Evolutionary conservation across 305 asterid genomes (phyloP), one percentile per base, ranked within the genome.

Genomic region (Solanum aculeatissimum): DNA sequence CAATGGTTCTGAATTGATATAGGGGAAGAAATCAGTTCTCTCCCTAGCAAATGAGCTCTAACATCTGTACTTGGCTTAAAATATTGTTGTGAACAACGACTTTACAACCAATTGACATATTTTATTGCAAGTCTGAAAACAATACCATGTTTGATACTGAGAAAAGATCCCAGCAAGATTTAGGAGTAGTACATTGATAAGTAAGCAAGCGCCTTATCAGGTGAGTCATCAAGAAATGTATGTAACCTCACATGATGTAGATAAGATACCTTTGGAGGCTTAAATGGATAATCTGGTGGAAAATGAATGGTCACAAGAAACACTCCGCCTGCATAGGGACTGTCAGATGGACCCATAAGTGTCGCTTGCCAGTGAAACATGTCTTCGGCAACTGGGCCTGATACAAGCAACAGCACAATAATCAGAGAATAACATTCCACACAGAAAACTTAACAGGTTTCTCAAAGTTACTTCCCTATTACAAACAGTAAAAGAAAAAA

Each of bases 351-450:
- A 29, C 87, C 87, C 87, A 85, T 85, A 18, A 85, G 83, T 7
- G 87, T 85, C 7, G 87, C 87, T 81, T 85, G 87, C 85, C 87
- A 85, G 49, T 85, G 87, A 82, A 85, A 85, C 87, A 85, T 85
- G 51, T 85, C 87, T 70, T 85, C 87, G 8, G 87, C 87, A 70
- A 85, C 87, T 13, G 87, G 87, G 63, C 87, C 87, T 85, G 74
- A 81, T 27, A 75, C 82, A 82, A 82, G 65, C 32, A 68, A 82
- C n/a, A 62, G n/a, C 27, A 42, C 14, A 49, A 82, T 25, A 47
- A 82, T 82, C 29, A 77, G 47, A 75, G 40, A 77, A 51, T 47
- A 29, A 18, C 43, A 6, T 51, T 51, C 23, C 40, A 15, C 60
- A 74, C n/a, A 12, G 7, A 74, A 23, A 23, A 23, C 81, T 25